Evolutionary conservation across 176 grass and related monocot species (phyloP).

Genomic region (Chloris gayana): DNA sequence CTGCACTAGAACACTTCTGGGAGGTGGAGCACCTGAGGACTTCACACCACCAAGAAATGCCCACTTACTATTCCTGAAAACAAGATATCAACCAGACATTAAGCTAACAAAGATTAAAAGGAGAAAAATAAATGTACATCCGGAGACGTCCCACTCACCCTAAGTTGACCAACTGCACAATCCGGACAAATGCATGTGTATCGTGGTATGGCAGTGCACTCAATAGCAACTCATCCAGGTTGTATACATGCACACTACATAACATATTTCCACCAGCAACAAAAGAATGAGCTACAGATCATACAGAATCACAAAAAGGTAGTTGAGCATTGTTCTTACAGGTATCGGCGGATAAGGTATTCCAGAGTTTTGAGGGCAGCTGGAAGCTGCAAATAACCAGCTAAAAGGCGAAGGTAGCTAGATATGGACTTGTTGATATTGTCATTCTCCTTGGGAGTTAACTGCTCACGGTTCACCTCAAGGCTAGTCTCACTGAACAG

Average conservation of each 20-base stretch:
- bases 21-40: slow-evolving; percentile 71
- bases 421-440: slow-evolving; percentile 84
- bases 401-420: slow-evolving; percentile 75
- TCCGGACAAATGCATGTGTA: slow-evolving; percentile 81
- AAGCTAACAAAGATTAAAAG: background rate
- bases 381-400: slow-evolving; percentile 69
- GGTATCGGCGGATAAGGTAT: slow-evolving; percentile 88
- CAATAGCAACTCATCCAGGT: slow-evolving; percentile 79
- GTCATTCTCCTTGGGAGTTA: slow-evolving; percentile 70
- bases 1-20: slow-evolving; percentile 82
- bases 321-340: slow-evolving; percentile 47
- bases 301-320: background rate
- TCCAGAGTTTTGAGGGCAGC: slow-evolving; percentile 82
- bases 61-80: slow-evolving; percentile 86
- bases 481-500: slow-evolving; percentile 87
- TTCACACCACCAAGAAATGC: slow-evolving; percentile 82
- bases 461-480: slow-evolving; percentile 73
- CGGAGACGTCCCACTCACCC: slow-evolving; percentile 48
- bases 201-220: slow-evolving; percentile 84
- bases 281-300: slow-evolving; percentile 35
- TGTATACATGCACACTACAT: slow-evolving; percentile 91
- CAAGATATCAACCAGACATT: slow-evolving; percentile 17
- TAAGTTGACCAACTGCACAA: slow-evolving; percentile 79
- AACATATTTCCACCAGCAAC: slow-evolving; percentile 44
- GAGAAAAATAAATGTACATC: slow-evolving; percentile 18